A percentile compares a stretch with the other conserved stretches of the same genome.
Conservation (phyloP, 2,329 filamentous ascomycete species). For the Monosporascus sp. region DNA sequence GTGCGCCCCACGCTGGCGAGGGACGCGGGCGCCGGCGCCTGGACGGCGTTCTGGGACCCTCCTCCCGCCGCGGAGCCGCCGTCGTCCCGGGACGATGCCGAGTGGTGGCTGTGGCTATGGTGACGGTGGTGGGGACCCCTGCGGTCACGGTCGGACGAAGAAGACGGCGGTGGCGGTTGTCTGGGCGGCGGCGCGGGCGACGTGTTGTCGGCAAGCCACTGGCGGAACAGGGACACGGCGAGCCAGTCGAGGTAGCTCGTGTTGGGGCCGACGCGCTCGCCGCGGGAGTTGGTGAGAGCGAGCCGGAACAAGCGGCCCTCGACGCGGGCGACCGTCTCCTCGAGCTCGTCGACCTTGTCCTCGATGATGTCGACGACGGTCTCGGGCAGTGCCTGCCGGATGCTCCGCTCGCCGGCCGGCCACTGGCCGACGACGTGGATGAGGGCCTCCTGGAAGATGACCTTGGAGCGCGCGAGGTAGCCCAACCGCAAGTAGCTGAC, state of each 20-base stretch:
- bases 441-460: constrained; percentile 81
- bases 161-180: constrained; percentile 12
- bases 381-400: constrained; percentile 68
- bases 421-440: constrained; percentile 94
- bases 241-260: constrained; percentile 88
- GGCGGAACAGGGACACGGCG: constrained; percentile 77
- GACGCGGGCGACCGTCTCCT: constrained; percentile 72
- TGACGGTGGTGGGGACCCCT: constrained; percentile 7
- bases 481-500: constrained; percentile 87
- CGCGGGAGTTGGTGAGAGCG: constrained; percentile 69
- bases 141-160: constrained; percentile 4
- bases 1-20: constrained; percentile 62
- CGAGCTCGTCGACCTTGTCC: constrained; percentile 89
- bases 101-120: neutral
- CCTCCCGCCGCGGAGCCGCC: constrained; percentile 18
- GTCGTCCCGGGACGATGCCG: constrained; percentile 12
- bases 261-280: constrained; percentile 74
- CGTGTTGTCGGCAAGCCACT: constrained; percentile 90
- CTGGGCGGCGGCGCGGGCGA: constrained; percentile 58
- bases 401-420: constrained; percentile 73
- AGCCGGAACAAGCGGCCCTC: constrained; percentile 80
- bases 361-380: constrained; percentile 83
- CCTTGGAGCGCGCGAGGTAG: constrained; percentile 75
- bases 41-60: constrained; percentile 25
- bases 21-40: constrained; percentile 35